Conservation (phyloP, 805 yeast species). For the Candida endomychidarum region DNA sequence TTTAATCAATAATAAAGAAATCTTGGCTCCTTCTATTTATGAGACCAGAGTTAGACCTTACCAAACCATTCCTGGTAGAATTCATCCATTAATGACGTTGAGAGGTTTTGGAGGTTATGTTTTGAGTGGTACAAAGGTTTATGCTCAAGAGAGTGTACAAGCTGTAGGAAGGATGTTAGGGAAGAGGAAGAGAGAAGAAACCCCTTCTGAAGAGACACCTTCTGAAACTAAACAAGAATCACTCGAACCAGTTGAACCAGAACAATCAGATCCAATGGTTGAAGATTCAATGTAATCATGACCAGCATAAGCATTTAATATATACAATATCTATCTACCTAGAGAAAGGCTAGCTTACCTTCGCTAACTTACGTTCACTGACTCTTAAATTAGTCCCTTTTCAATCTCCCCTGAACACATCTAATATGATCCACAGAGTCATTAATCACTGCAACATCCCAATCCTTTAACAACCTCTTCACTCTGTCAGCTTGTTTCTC, state of each 20-base stretch:
- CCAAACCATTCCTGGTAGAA: constrained; percentile 90
- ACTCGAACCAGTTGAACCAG: not conserved
- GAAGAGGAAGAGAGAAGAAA: constrained; percentile 36
- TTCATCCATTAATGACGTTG: constrained; percentile 94
- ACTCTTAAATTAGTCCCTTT: too few relatives aligned
- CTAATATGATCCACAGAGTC: constrained; percentile 57
- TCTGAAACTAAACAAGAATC: too few relatives aligned
- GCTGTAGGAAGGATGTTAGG: constrained; percentile 68
- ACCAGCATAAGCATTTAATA: too few relatives aligned
- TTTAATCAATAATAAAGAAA: constrained; percentile 64
- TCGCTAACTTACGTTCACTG: too few relatives aligned
- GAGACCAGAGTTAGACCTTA: constrained; percentile 83
- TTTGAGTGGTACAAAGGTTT: constrained; percentile 73
- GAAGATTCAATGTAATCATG: too few relatives aligned
- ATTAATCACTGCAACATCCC: constrained; percentile 49
- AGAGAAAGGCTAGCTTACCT: too few relatives aligned
- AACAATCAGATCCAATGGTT: not conserved
- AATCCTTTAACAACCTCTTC: constrained; percentile 27
- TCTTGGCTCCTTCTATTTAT: constrained; percentile 77
- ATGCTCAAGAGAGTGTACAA: constrained; percentile 60
- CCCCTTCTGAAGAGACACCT: constrained; percentile 4
- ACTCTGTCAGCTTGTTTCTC: constrained; percentile 53
- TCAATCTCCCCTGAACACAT: constrained; percentile 55
- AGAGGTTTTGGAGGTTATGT: constrained; percentile 91
- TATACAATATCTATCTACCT: too few relatives aligned